Evolutionary conservation across 495 filamentous ascomycete species (phyloP), one percentile per base, ranked within the genome.

Genomic region (Symbiotaphrina buchneri): DNA sequence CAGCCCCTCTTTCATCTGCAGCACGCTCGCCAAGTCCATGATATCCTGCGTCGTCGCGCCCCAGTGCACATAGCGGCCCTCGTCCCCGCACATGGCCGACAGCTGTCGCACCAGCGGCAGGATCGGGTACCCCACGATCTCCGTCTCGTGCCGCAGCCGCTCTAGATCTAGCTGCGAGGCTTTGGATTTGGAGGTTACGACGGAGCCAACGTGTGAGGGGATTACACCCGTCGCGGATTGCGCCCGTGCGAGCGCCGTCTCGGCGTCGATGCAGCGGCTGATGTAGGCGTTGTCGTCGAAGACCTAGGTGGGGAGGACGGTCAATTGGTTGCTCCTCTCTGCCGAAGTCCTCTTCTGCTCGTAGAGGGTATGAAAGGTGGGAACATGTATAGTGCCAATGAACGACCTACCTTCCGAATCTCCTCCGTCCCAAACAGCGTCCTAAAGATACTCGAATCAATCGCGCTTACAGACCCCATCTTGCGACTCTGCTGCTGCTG

Each of bases 31-130:
- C 5, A 53, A 47, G 33, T 65, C 60, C 55, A 60, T 61, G 27
- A 65, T 61, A 39, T 65, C 59, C 35, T 65, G 60, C n/a, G 60
- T 65, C 8, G 60, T 63, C 2, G 60, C 60, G 29, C 60, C 60
- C 60, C 60, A 65, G 41, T 65, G 60, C 6, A 63, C 52, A 36
- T 61, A 65, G 15, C 51, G 58, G 1, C 47, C 46, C 18, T 60
- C 51, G 8, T 52, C 47, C 21, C 50, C 51, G 29, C 48, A 53
- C 20, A 50, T 47, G 0, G 43, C 38, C 0, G 48, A 47, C 1
- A 63, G 41, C 32, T 63, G 60, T 23, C 53, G 47, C 1, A 65
- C 51, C 14, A 65, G 43, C 1, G 60, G 60, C 1, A 65, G 46
- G 28, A 65, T 56, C 2, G 59, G 60, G 32, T 65, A 65, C 11